Conservation (phyloP, 495 filamentous ascomycete genomes). For the Darksidea phi region DNA sequence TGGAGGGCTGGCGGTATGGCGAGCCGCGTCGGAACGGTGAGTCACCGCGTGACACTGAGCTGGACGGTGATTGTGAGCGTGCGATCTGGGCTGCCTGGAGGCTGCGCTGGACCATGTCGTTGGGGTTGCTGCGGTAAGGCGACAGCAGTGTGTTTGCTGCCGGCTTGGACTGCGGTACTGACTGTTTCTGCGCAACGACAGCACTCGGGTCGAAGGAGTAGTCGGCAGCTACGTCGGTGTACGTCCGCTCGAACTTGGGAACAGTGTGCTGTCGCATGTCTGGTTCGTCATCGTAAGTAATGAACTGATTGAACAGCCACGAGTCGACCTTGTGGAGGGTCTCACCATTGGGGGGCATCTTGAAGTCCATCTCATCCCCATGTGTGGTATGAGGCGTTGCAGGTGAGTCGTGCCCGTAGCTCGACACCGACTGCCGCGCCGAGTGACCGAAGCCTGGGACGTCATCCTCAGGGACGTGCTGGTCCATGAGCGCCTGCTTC, state of each 20-base stretch:
- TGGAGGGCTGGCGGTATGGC: slow-evolving; percentile 56
- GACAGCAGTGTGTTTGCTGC: slow-evolving; percentile 47
- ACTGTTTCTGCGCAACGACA: slow-evolving; percentile 49
- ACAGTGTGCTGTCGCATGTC: slow-evolving; percentile 46
- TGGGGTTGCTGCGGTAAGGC: slow-evolving; percentile 56
- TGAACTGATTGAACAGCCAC: slow-evolving; percentile 59
- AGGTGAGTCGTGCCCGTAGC: slow-evolving; percentile 54
- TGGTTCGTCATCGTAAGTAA: slow-evolving; percentile 49
- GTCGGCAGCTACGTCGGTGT: slow-evolving; percentile 81
- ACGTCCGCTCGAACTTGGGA: slow-evolving; percentile 80
- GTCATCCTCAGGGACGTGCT: slow-evolving; percentile 47
- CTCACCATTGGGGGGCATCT: slow-evolving; percentile 40
- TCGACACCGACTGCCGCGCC: slow-evolving; percentile 55
- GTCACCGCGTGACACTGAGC: slow-evolving; percentile 59
- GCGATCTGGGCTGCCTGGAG: slow-evolving; percentile 76
- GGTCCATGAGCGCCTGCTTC: slow-evolving; percentile 57
- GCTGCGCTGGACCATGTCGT: slow-evolving; percentile 65
- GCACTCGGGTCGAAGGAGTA: slow-evolving; percentile 77
- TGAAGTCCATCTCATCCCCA: slow-evolving; percentile 53
- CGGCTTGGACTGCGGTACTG: slow-evolving; percentile 40
- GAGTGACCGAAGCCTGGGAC: slow-evolving; percentile 50
- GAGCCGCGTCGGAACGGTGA: slow-evolving; percentile 84
- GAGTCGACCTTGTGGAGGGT: slow-evolving; percentile 43
- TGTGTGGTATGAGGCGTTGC: slow-evolving; percentile 57
- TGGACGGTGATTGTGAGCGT: slow-evolving; percentile 55